Evolutionary conservation across 805 yeast genomes (phyloP), one percentile per base, ranked within the genome.

Genomic region (Yarrowia hollandica): DNA sequence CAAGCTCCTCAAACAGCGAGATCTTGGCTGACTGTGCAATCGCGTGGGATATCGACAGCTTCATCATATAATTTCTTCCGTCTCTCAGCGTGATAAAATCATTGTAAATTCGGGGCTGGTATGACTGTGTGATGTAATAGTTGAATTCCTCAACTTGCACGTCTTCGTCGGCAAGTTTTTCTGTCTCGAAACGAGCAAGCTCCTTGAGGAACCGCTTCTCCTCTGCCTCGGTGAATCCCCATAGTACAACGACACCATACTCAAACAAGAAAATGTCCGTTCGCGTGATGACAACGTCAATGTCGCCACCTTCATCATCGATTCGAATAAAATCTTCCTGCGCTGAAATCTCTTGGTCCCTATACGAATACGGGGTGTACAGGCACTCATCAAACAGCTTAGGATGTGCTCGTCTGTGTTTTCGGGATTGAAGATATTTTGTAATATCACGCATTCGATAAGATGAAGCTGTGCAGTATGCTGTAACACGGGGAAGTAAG

Each of bases 231-330:
- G 90, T 82, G 68, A 89, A 94, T 0, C 99, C 99, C 99, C 99
- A 94, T 76, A 94, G 74, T 1, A 94, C 96, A 28, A 90, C 84
- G n/a, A 94, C 99, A 18, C 99, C 99, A 71, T 94, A 94, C 67
- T 91, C 97, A 74, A 94, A 94, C 7, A 94, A 76, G 68, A 91
- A 94, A 8, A 90, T 77, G 69, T 91, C 98, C 9, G 85, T 85
- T 25, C 81, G 79, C 23, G 67, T 70, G 61, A 82, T 79, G 66
- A 85, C 86, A 48, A 92, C 84, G 66, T 90, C 92, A 55, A 92
- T 88, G 64, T 90, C 96, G 28, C 97, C 97, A 60, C 98, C 98
- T 70, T 91, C 96, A 66, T 89, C 96, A 61, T 90, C 96, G 34
- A 92, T 73, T 62, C 95, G 73, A 7, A 87, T 87, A 26, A 65